Evolutionary conservation across 495 filamentous ascomycete species (phyloP).

Genomic region (Daldinia grandis): DNA sequence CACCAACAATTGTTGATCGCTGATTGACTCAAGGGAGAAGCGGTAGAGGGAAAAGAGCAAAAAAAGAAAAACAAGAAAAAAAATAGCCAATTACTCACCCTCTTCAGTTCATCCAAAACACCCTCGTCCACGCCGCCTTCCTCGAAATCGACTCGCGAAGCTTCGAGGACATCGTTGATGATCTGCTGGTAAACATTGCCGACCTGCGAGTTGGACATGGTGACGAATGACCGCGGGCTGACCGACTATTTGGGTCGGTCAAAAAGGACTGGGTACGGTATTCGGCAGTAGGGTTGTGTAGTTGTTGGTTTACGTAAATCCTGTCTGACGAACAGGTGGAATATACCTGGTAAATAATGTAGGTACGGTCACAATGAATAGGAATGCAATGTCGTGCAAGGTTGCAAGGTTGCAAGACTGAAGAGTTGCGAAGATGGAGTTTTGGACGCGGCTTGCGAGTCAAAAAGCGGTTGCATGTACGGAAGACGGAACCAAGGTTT

Average conservation of each 20-base stretch:
- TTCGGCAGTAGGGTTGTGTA: neutral
- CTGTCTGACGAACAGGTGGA: neutral
- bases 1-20: conserved; percentile 4
- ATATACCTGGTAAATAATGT: conserved; percentile 1
- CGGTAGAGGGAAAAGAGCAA: conserved; percentile 30
- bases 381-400: neutral
- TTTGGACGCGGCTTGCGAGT: conserved; percentile 12
- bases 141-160: conserved; percentile 93
- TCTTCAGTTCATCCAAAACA: conserved; percentile 82
- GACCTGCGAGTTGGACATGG: conserved; percentile 64
- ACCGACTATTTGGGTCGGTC: neutral
- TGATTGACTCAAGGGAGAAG: conserved; percentile 18
- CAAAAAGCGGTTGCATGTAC: conserved; percentile 4
- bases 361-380: neutral
- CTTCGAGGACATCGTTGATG: conserved; percentile 89
- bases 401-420: neutral
- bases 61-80: conserved; percentile 41
- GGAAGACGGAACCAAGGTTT: conserved; percentile 14
- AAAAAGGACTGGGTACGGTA: neutral
- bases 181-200: conserved; percentile 86
- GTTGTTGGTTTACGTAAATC: neutral
- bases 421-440: conserved; percentile 10
- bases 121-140: conserved; percentile 90
- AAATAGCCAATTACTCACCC: conserved; percentile 63
- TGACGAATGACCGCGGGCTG: conserved; percentile 26